Conservation (phyloP, 129 eudicot genomes). For the Flaveria linearis region DNA sequence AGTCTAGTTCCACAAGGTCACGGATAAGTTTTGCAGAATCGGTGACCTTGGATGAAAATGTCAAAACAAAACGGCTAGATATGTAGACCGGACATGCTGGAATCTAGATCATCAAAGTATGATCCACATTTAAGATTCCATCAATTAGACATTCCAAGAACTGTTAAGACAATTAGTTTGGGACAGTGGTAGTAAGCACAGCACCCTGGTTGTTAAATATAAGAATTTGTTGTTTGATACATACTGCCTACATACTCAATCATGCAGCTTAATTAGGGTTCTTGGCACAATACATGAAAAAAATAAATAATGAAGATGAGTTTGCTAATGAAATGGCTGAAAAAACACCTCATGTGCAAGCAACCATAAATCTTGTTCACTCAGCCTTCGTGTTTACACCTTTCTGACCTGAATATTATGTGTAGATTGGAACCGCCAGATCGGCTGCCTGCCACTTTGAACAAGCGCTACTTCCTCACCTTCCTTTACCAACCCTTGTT, state of each 20-base stretch:
- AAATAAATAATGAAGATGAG: not conserved
- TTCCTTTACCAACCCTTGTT: constrained; percentile 92
- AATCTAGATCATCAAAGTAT: too few species aligned
- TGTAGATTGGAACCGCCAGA: constrained; percentile 96
- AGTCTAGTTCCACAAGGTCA: too few species aligned
- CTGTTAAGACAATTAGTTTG: too few species aligned
- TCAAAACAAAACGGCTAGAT: too few species aligned
- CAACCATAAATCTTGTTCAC: constrained; percentile 8
- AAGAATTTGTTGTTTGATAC: constrained; percentile 8
- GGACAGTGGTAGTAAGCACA: too few species aligned
- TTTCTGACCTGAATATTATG: constrained; percentile 91
- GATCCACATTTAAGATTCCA: too few species aligned
- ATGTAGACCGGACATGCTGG: too few species aligned
- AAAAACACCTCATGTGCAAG: not conserved
- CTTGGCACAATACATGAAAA: constrained; percentile 12
- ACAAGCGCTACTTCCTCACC: constrained; percentile 96
- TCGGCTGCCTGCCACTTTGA: constrained; percentile 91
- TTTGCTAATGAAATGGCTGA: not conserved
- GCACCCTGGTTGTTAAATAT: not conserved
- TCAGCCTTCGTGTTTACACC: constrained; percentile 45
- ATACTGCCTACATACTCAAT: not conserved
- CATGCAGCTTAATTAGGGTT: not conserved
- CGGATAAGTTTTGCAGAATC: too few species aligned
- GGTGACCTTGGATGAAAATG: too few species aligned
- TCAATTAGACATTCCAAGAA: too few species aligned